phyloP scores from a whole-genome alignment of 1,139 yeast species.

The Meyerozyma elateridarum region DNA sequence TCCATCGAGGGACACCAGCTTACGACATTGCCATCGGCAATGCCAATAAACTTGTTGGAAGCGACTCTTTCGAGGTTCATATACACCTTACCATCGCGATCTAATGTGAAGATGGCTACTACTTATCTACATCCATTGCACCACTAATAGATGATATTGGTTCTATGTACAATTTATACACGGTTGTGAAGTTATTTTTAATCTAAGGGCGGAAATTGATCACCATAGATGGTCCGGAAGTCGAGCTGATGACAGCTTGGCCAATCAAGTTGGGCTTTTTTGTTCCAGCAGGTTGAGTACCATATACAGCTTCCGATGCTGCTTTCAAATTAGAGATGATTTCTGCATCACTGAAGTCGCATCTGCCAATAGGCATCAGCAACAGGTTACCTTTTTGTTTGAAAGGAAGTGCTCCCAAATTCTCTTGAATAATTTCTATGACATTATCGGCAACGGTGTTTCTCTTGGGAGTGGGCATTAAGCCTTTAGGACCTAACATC shows the following conservation, averaged over 20 bases:
- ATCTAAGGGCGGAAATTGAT: constrained; percentile 41
- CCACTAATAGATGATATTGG: background rate
- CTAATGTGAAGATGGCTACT: too few relatives aligned
- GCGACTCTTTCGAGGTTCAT: constrained; percentile 5
- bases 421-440: constrained; percentile 43
- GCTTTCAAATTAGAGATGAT: constrained; percentile 68
- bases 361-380: constrained; percentile 71
- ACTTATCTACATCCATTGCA: constrained; percentile 1
- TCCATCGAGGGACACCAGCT: constrained; percentile 58
- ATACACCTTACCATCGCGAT: too few relatives aligned
- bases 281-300: constrained; percentile 51
- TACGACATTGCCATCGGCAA: constrained; percentile 38
- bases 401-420: constrained; percentile 66
- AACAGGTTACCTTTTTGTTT: constrained; percentile 63
- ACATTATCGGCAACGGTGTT: constrained; percentile 82
- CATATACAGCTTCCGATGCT: constrained; percentile 61
- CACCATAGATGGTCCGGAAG: constrained; percentile 79
- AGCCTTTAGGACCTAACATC: constrained; percentile 80
- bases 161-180: constrained; percentile 1
- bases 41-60: constrained; percentile 29
- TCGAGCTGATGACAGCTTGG: constrained; percentile 61
- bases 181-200: too few relatives aligned
- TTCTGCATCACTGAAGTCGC: constrained; percentile 74
- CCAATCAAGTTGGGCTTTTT: constrained; percentile 72
- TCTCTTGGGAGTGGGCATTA: constrained; percentile 82